Evolutionary conservation across 2,329 filamentous ascomycete species (phyloP), one percentile per base, ranked within the genome.

Genomic region (Lasiodiplodia sp.): DNA sequence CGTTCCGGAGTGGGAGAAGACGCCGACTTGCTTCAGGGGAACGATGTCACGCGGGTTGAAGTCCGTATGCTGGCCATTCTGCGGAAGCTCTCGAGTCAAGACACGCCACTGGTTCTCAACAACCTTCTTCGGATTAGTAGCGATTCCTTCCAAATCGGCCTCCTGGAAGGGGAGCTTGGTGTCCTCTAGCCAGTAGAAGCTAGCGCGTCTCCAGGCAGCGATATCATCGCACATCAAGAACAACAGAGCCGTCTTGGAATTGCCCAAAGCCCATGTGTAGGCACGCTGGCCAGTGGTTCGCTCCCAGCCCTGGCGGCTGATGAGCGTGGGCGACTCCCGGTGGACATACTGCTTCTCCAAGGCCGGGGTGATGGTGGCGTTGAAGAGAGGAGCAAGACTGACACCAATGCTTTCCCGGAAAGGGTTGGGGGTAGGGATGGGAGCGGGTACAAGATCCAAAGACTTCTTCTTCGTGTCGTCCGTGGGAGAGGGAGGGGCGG

Each of bases 61-160:
- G 38, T 81, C 79, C 8, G 79, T 75, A 57, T 81, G 79, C 18
- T 67, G 67, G 18, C 79, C 79, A 37, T 75, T 80, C 66, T 78
- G 68, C 1, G 77, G 74, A 37, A 81, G 71, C 60, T 81, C 78
- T 66, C 80, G 79, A 7, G 77, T 75, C 4, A 79, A 79, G 25
- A 79, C 79, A 38, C 78, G 76, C 79, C 79, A 81, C 63, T 81
- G 79, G 66, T 78, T 76, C 16, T 78, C 75, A n/a, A 81, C 75
- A 6, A 79, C 75, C 60, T 75, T 77, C n/a, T 73, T 75, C 23
- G 79, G 75, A 69, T 81, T 75, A 31, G 75, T 72, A 18, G 79
- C 79, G 47, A 81, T 81, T 5, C 78, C 76, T 51, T 78, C 75
- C 0, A 81, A 72, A 25, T 76, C 75, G 6, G 76, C 77, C 66